Evolutionary conservation across 2,329 filamentous ascomycete species (phyloP), one percentile per base, ranked within the genome.

Genomic region (Hypoxylon sp.): DNA sequence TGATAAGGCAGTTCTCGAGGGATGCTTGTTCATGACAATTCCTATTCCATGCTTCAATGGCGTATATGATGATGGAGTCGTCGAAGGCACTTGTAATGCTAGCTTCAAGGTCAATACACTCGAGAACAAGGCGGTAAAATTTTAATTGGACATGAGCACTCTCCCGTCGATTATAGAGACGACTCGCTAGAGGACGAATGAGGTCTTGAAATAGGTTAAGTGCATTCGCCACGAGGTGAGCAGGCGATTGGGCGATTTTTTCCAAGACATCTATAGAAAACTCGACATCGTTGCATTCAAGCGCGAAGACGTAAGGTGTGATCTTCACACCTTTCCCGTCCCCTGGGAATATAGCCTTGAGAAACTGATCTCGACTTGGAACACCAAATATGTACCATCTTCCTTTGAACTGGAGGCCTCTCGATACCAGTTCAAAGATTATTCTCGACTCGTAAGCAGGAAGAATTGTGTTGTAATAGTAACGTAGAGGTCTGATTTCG

Each of bases 11-110:
- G 2, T 17, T 21, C 15, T 43, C 21, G 9, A 57, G 20, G 2
- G 2, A 3, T 5, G 36, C 35, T 15, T 16, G 23, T 8, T n/a
- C 21, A 13, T 35, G 8, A 7, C 23, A 20, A 37, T 42, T 36
- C 13, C 25, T 17, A 8, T 20, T 38, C 54, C 50, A 57, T 15
- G 50, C 57, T 16, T 29, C 27, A 12, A 57, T 38, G 2, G 54
- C 49, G 8, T 32, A 29, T 1, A 15, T 20, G 11, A 51, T 29
- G 2, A 47, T 31, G 5, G 26, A 2, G 15, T 31, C 8, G n/a
- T 35, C 20, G 5, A 45, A n/a, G 2, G 3, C 15, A 2, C 30
- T 12, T 2, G 13, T 25, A 25, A 55, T 42, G 15, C n/a, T 35
- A 9, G 50, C 40, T 23, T 55, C 47, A n/a, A 15, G 19, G 5